These are phyloP conservation scores for Pseudocercospora cruenta DNA, from an alignment of 2,329 filamentous ascomycete genomes.

Conservation along the genomic window DNA sequence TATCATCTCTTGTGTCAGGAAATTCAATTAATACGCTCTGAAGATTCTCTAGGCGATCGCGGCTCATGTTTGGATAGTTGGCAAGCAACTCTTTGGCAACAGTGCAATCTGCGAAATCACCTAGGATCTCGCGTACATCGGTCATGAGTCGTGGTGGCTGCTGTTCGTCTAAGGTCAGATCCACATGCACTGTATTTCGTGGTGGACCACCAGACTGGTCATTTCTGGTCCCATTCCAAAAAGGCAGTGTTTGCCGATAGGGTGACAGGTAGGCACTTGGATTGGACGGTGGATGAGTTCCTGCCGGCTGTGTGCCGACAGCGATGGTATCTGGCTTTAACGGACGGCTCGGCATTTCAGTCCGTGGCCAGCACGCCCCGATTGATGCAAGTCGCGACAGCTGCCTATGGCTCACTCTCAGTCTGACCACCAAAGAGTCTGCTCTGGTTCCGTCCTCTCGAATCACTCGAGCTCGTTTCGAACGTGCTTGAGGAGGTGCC, in stretches of 20 bases:
- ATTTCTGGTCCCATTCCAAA: background rate
- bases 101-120: background rate
- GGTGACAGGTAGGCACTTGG: background rate
- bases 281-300: background rate
- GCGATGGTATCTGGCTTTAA: background rate
- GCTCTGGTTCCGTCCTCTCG: conserved; percentile 14
- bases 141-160: background rate
- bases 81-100: background rate
- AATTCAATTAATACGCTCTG: background rate
- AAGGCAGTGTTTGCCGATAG: conserved; percentile 4
- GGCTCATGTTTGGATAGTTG: conserved; percentile 5
- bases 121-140: background rate
- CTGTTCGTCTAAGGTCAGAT: conserved; percentile 3
- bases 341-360: background rate
- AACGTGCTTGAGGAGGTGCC: background rate
- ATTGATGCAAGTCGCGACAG: background rate
- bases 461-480: conserved; percentile 15
- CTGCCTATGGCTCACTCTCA: background rate
- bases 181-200: conserved; percentile 3
- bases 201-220: background rate
- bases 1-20: background rate
- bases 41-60: conserved; percentile 4
- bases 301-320: background rate
- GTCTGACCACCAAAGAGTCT: conserved; percentile 18
- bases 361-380: background rate